phyloP scores from a whole-genome alignment of 1,284 basidiomycete species.

The Cutaneotrichosporon sp. region DNA sequence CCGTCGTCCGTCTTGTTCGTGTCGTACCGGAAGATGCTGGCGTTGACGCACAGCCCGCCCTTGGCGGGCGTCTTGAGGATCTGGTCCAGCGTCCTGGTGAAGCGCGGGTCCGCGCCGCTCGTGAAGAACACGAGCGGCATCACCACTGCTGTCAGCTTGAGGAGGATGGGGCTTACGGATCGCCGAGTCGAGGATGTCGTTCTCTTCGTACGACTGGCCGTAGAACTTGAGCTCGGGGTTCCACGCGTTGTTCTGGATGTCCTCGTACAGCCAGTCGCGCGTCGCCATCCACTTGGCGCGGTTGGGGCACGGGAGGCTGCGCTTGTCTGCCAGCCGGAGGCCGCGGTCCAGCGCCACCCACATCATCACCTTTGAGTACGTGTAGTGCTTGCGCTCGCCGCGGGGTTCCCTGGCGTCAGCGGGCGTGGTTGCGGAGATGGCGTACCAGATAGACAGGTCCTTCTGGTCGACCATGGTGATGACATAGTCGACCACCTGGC shows the following conservation, averaged over 20 bases:
- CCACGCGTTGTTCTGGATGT: constrained; percentile 64
- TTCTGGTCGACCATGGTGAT: constrained; percentile 41
- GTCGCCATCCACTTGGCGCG: constrained; percentile 67
- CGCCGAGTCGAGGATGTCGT: constrained; percentile 55
- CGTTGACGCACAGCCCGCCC: constrained; percentile 81
- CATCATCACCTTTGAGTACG: constrained; percentile 92
- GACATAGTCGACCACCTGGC: constrained; percentile 55
- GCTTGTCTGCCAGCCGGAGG: constrained; percentile 84
- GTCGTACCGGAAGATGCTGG: constrained; percentile 63
- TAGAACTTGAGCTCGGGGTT: constrained; percentile 52
- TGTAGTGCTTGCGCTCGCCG: constrained; percentile 74
- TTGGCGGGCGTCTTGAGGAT: constrained; percentile 81
- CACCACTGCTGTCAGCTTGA: constrained; percentile 21
- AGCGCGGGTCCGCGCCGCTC: constrained; percentile 67
- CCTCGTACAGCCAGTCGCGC: constrained; percentile 78
- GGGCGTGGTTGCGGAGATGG: constrained; percentile 16
- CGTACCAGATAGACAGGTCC: constrained; percentile 68
- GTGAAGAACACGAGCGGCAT: constrained; percentile 69
- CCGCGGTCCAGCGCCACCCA: constrained; percentile 93
- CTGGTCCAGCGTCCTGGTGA: constrained; percentile 74
- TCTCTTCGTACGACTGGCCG: constrained; percentile 56
- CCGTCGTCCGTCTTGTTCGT: constrained; percentile 79
- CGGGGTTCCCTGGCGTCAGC: constrained; percentile 70
- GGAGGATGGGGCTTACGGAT: no score
- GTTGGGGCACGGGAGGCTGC: constrained; percentile 60